Conservation (phyloP, 1,284 basidiomycete species). For the Stygiomarasmius scandens region DNA sequence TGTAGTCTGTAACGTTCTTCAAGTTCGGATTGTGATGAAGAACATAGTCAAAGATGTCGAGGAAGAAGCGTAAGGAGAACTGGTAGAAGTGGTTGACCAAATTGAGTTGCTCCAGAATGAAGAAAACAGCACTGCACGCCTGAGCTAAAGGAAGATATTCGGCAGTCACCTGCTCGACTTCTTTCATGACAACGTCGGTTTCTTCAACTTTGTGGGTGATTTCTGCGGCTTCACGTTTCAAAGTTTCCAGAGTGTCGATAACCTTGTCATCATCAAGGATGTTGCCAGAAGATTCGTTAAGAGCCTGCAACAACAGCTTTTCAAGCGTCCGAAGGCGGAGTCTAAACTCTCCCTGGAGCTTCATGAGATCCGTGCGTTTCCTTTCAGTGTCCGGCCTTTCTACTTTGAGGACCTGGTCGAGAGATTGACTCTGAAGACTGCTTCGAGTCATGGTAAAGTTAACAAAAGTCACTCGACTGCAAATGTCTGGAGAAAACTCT, state of each 20-base stretch:
- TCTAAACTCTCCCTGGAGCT: slow-evolving; percentile 97
- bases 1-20: slow-evolving; percentile 75
- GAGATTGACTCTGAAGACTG: slow-evolving; percentile 96
- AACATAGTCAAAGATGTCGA: slow-evolving; percentile 97
- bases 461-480: slow-evolving; percentile 98
- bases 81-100: slow-evolving; percentile 98
- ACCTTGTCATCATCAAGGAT: slow-evolving; percentile 99
- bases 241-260: slow-evolving; percentile 93
- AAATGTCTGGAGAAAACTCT: slow-evolving; percentile 98
- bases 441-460: slow-evolving; percentile 99
- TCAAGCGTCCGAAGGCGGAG: slow-evolving; percentile 92
- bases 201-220: slow-evolving; percentile 97
- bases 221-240: slow-evolving; percentile 97
- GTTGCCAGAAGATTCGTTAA: slow-evolving; percentile 97
- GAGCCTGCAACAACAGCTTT: slow-evolving; percentile 89
- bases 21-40: slow-evolving; percentile 92
- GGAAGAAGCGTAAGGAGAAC: slow-evolving; percentile 97
- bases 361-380: slow-evolving; percentile 98
- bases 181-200: slow-evolving; percentile 93
- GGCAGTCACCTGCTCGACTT: slow-evolving; percentile 93
- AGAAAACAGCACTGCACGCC: slow-evolving; percentile 97
- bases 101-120: slow-evolving; percentile 94
- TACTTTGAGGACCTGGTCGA: slow-evolving; percentile 96
- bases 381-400: slow-evolving; percentile 97
- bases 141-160: slow-evolving; percentile 96